Percentiles rank a stretch among this genome's conserved stretches.
phyloP scores from a whole-genome alignment of 1,284 basidiomycete species.

The Erythrobasidium hasegawianum region DNA sequence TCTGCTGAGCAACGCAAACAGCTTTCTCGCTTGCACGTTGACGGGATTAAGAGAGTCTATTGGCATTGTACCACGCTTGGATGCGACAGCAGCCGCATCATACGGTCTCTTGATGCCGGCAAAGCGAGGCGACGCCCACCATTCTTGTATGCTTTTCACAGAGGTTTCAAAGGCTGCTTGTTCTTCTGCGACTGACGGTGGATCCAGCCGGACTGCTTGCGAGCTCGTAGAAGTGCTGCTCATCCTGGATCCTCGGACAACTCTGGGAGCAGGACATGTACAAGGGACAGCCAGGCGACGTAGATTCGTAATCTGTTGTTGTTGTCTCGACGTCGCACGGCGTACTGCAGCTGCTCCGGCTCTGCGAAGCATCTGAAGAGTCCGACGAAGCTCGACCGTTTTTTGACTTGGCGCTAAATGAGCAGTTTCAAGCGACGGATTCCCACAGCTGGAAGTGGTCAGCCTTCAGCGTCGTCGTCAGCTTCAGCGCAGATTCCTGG shows the following conservation, averaged over 20 bases:
- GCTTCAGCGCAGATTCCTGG: slow-evolving; percentile 36
- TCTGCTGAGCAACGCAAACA: slow-evolving; percentile 63
- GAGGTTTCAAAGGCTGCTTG: slow-evolving; percentile 62
- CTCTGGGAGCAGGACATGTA: too few species aligned
- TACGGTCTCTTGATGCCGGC: slow-evolving; percentile 71
- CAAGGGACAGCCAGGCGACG: too few species aligned
- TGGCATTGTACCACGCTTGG: slow-evolving; percentile 82
- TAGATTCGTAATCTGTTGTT: not conserved
- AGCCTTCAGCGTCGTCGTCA: not conserved
- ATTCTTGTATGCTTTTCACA: slow-evolving; percentile 62
- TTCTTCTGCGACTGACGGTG: slow-evolving; percentile 65
- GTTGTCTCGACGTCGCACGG: not conserved
- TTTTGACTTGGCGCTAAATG: slow-evolving; percentile 7
- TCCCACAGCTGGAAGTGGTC: slow-evolving; percentile 3
- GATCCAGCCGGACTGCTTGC: slow-evolving; percentile 58
- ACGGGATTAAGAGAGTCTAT: slow-evolving; percentile 67
- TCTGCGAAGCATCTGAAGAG: not conserved
- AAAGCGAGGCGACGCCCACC: slow-evolving; percentile 73
- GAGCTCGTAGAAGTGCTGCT: slow-evolving; percentile 1
- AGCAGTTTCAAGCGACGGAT: slow-evolving; percentile 32
- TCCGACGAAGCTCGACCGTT: not conserved
- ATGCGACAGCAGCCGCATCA: slow-evolving; percentile 68
- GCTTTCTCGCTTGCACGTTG: slow-evolving; percentile 74
- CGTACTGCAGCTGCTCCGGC: not conserved
- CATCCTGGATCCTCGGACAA: not conserved